Conservation (phyloP, 2,329 filamentous ascomycete genomes). For the Cercospora zeae-maydis region DNA sequence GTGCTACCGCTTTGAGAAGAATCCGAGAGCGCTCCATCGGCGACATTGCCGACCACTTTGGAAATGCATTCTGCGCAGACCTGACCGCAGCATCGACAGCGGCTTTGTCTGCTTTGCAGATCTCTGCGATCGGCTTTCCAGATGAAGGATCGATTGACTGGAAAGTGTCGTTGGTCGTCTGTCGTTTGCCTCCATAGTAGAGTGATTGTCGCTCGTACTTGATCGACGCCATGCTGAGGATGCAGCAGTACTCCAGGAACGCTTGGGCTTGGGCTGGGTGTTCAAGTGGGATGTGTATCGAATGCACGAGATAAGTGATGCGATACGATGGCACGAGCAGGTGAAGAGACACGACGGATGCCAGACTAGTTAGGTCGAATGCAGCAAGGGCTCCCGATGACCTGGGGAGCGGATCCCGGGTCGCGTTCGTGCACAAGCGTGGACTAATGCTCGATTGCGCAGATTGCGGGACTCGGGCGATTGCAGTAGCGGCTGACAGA, state of each 20-base stretch:
- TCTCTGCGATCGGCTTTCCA: constrained; percentile 63
- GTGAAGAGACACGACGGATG: neutral
- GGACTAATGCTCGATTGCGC: constrained; percentile 3
- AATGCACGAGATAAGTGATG: constrained; percentile 2
- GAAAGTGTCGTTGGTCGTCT: constrained; percentile 61
- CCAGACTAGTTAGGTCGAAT: neutral
- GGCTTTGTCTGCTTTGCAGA: constrained; percentile 53
- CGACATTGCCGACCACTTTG: constrained; percentile 70
- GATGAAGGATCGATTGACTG: constrained; percentile 71
- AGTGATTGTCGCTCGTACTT: constrained; percentile 44
- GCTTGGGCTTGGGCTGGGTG: neutral
- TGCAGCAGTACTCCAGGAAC: neutral
- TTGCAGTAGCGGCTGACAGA: neutral
- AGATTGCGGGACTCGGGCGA: neutral
- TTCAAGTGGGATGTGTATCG: neutral
- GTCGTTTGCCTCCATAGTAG: constrained; percentile 70
- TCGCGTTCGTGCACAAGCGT: neutral
- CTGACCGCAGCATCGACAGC: constrained; percentile 70
- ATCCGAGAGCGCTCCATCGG: constrained; percentile 72
- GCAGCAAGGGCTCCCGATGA: constrained; percentile 4
- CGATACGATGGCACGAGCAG: neutral
- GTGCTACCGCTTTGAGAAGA: constrained; percentile 68
- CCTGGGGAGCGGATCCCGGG: neutral
- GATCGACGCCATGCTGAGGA: constrained; percentile 16
- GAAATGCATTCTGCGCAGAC: constrained; percentile 69